Base-by-base conservation (phyloP, 805 yeast genomes). In the Kuraishia hungarica region DNA sequence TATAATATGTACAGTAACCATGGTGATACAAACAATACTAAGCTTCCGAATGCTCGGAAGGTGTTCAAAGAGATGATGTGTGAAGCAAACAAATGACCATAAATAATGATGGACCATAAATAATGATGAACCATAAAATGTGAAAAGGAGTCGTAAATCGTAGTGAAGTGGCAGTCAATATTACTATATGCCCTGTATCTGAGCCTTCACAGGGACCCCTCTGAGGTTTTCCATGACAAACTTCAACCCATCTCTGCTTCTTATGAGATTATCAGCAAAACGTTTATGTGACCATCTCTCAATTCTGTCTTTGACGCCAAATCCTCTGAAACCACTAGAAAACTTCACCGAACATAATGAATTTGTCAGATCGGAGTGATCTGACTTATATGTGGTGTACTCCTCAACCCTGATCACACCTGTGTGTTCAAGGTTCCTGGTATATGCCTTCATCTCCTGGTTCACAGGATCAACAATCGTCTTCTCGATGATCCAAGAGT, bases 361-460 rank as follows among this genome's bases (percentile, higher is more conserved):
- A 15, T 74, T 67, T 6, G 86, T 88, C 22, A 58, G 58, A 22
- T 58, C 60, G 2, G 62, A 66, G 1, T 62, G 62, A 48, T 72
- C 69, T 53, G 66, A 73, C 15, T 69, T 59, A 67, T 87, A 92
- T 1, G 72, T 74, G 22, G 90, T 81, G 61, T 72, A 81, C 65
- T 92, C 97, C 65, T 89, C 96, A 19, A 92, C 86, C 59, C 85
- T 77, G 57, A 92, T 79, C 53, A 92, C 80, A 59, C 79, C 78
- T 1, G 87, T 82, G 66, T 93, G 97, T 66, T 93, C 97, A 51
- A 92, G 70, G 67, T 92, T 92, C 58, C 90, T 78, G 17, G 89
- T 84, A 72, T 88, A 91, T 1, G 96, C 81, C 55, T 73, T 63
- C 79, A 92, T 74, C 8, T 74, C 73, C 57, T 75, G 70, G 3